Base-by-base conservation (phyloP, 805 yeast genomes). In the Metschnikowia arizonensis region DNA sequence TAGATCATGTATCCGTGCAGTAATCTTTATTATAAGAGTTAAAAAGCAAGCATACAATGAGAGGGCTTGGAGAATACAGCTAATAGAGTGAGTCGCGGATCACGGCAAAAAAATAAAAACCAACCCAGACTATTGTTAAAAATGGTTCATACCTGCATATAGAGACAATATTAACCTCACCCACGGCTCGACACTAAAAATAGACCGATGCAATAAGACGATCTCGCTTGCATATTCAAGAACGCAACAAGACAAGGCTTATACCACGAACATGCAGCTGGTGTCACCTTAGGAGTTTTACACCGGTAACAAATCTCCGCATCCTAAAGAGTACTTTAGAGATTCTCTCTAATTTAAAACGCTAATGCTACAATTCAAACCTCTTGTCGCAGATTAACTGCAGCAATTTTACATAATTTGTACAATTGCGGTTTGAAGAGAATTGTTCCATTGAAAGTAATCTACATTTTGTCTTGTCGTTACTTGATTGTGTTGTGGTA, bases 1-100 rank as follows among this genome's bases (percentile, higher is more conserved):
- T 15, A 48, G 55, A 23, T 31, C 53, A 4, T 54, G 47, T 32
- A 40, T 53, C 9, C 45, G 48, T 6, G 57, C 53, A 2, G 53
- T 46, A 12, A 28, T 50, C 9, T 56, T 56, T 33, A 40, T 42
- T 11, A 34, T 42, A 15, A 47, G 59, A n/a, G 29, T 52, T 15
- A 28, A 43, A 23, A 30, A 26, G 8, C 46, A 41, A 11, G 45
- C 35, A 5, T 41, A 35, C 21, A 15, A 21, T 11, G 35, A 39
- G 14, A 19, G 42, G 5, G 42, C 11, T 4, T 39, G 42, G 42
- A 19, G 34, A 21, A 21, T 30, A 7, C 12, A 39, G 11, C 10
- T 30, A 15, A 24, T 39, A 15, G 18, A 28, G 2, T 33, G 25
- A 19, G 17, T n/a, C 25, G 15, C 25, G 15, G 17, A 21, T 7